Evolutionary conservation across 768 basidiomycete genomes (phyloP), one percentile per base, ranked within the genome.

Genomic region (Steccherinum ochraceum): DNA sequence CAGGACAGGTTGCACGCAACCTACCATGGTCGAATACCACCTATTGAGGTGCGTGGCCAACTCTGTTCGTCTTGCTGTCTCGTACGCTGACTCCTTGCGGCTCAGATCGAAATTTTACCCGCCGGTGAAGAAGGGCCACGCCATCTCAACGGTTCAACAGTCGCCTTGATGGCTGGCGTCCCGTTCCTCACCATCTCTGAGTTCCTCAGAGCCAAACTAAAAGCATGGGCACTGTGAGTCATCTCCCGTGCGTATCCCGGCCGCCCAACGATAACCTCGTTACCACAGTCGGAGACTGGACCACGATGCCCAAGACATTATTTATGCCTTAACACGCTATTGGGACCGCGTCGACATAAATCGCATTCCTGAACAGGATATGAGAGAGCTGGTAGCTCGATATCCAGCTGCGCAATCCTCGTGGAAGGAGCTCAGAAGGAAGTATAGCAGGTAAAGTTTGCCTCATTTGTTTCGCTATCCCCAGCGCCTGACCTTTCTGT

Each of bases 271-370:
- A 49, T 48, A 20, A 52, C 26, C 52, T 19, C 25, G 44, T 16
- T 23, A 21, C 40, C 49, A 52, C 67, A 89, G 88, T 63, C 83
- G 86, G 48, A 79, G 79, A 30, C 72, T 73, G 20, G 85, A 89
- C 51, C 71, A 77, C 50, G 89, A 92, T 60, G 89, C 89, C 7
- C 80, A 81, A 57, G 89, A 92, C 55, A 89, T 92, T 58, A 64
- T 73, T 40, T 90, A 80, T 62, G 74, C 80, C 35, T 71, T 93
- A 58, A 73, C 78, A 52, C 80, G 79, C 50, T 88, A 84, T 61
- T 91, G 89, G 89, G 86, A 84, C 62, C 75, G 77, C 49, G 79
- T 92, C 54, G 89, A 92, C 66, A 81, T 91, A 57, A 92, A 92
- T 63, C 86, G 89, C 57, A 84, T 92, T 52, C 83, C 84, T 23